Evolutionary conservation across 495 filamentous ascomycete species (phyloP).

Genomic region (Evernia prunastri): DNA sequence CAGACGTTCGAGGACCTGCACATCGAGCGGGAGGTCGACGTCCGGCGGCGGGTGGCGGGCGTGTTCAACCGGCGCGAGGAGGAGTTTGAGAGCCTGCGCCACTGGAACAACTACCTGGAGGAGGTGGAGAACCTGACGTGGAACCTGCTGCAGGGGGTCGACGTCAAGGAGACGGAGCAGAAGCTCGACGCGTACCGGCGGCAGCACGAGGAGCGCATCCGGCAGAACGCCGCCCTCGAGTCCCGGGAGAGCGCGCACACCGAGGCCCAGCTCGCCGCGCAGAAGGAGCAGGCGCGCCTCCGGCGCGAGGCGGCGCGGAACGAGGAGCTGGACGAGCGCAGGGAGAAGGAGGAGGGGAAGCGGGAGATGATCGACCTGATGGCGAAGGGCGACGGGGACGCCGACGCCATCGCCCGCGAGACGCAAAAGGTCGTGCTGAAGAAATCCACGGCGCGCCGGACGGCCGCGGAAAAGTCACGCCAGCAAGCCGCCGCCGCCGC

Average conservation of each 20-base stretch:
- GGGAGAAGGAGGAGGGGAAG: slow-evolving; percentile 52
- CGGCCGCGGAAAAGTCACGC: slow-evolving; percentile 43
- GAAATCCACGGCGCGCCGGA: slow-evolving; percentile 51
- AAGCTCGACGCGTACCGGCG: slow-evolving; percentile 60
- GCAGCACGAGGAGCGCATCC: slow-evolving; percentile 56
- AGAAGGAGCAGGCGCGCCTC: slow-evolving; percentile 58
- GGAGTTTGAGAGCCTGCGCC: slow-evolving; percentile 75
- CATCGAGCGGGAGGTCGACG: slow-evolving; percentile 92
- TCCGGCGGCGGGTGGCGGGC: slow-evolving; percentile 69
- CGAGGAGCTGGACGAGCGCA: slow-evolving; percentile 59
- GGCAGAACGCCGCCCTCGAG: slow-evolving; percentile 48
- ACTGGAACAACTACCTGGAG: slow-evolving; percentile 92
- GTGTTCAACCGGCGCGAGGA: slow-evolving; percentile 86
- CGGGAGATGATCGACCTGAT: slow-evolving; percentile 52
- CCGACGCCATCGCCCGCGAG: slow-evolving; percentile 45
- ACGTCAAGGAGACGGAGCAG: slow-evolving; percentile 62
- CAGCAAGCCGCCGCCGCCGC: slow-evolving; percentile 35
- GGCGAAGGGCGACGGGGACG: slow-evolving; percentile 41
- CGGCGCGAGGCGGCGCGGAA: slow-evolving; percentile 49
- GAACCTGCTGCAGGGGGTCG: slow-evolving; percentile 69
- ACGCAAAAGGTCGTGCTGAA: slow-evolving; percentile 62
- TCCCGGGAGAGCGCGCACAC: slow-evolving; percentile 48
- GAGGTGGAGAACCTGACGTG: slow-evolving; percentile 85
- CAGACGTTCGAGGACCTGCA: slow-evolving; percentile 87
- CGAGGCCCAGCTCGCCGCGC: slow-evolving; percentile 56